Evolutionary conservation across 2,329 filamentous ascomycete species (phyloP).

Genomic region (Fusarium sacchari): DNA sequence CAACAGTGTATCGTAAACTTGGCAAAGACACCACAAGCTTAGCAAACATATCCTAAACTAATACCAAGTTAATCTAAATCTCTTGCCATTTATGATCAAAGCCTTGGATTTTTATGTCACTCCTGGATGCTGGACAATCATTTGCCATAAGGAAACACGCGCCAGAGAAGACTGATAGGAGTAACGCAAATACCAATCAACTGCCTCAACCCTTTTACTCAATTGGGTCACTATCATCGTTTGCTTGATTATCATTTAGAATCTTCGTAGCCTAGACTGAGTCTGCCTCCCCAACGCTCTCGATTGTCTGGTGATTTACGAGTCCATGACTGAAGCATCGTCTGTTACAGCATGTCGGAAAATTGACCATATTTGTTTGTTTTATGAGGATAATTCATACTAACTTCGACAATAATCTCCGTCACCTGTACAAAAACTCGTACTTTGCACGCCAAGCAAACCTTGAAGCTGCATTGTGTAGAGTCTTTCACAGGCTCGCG

Average conservation of each 20-base stretch:
- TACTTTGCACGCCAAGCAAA: not conserved
- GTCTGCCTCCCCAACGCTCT: not conserved
- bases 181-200: not conserved
- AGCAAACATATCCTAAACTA: too few species aligned
- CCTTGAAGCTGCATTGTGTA: fast-evolving
- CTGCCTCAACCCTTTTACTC: fast-evolving
- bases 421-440: fast-evolving
- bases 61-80: too few species aligned
- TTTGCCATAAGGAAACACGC: fast-evolving
- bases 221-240: too few species aligned
- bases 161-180: fast-evolving
- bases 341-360: not conserved
- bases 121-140: too few species aligned
- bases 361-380: too few species aligned
- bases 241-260: too few species aligned
- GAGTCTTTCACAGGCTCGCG: fast-evolving
- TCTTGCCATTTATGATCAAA: too few species aligned
- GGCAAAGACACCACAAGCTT: too few species aligned
- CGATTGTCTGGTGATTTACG: fast-evolving
- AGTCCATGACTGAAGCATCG: not conserved
- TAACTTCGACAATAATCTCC: fast-evolving
- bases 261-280: not conserved
- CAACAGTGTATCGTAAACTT: too few species aligned
- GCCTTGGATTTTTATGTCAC: too few species aligned
- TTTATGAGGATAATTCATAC: not conserved